Conservation (phyloP, 805 yeast genomes). For the Schwanniomyces pseudopolymorphus region DNA sequence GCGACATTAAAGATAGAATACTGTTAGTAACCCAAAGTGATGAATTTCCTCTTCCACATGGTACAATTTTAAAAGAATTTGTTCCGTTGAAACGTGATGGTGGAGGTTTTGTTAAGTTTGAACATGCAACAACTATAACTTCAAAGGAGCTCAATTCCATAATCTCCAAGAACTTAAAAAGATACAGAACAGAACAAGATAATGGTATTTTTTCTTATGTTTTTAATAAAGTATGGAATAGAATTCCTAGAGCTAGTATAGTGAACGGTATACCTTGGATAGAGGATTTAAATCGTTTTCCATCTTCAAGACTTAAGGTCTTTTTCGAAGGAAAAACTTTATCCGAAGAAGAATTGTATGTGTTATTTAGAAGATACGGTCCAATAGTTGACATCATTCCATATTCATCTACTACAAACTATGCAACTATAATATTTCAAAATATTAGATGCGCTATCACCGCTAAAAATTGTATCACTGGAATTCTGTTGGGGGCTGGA, state of each 20-base stretch:
- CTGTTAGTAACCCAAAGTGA: slow-evolving; percentile 9
- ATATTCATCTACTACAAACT: slow-evolving; percentile 42
- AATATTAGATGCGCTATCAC: slow-evolving; percentile 68
- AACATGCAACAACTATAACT: slow-evolving; percentile 52
- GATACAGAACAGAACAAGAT: slow-evolving; percentile 11
- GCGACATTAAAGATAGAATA: slow-evolving; percentile 11
- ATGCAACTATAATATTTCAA: slow-evolving; percentile 57
- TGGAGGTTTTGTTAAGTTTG: slow-evolving; percentile 85
- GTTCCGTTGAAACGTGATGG: slow-evolving; percentile 82
- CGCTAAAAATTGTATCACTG: slow-evolving; percentile 90
- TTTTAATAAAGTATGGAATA: slow-evolving; percentile 11
- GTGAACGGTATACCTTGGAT: slow-evolving; percentile 96
- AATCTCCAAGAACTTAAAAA: slow-evolving; percentile 47
- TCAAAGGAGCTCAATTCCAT: slow-evolving; percentile 53
- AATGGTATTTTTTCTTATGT: slow-evolving; percentile 9
- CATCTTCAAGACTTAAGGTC: slow-evolving; percentile 62
- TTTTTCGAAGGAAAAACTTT: slow-evolving; percentile 75
- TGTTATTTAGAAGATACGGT: slow-evolving; percentile 86
- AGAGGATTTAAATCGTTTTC: slow-evolving; percentile 82
- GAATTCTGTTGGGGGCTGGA: slow-evolving; percentile 56
- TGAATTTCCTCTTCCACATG: slow-evolving; percentile 28
- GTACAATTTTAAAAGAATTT: slow-evolving; percentile 51
- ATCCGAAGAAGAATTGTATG: slow-evolving; percentile 78
- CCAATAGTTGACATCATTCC: slow-evolving; percentile 72
- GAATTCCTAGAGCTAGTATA: slow-evolving; percentile 56